Evolutionary conservation across 1,139 yeast species (phyloP).

Genomic region (Blastobotrys proliferans): DNA sequence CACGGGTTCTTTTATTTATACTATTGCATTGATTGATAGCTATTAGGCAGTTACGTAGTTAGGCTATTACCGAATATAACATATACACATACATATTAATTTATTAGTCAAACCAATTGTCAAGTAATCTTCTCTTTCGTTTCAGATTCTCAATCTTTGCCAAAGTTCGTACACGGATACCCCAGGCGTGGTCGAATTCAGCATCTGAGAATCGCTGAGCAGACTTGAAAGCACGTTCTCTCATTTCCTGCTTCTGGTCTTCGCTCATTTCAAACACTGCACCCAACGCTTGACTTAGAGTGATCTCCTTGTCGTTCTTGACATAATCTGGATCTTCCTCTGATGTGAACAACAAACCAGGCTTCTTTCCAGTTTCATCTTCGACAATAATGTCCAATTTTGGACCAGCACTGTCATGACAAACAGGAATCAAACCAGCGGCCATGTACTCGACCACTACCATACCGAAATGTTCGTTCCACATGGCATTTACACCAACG

Average conservation of each 20-base stretch:
- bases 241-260: conserved; percentile 41
- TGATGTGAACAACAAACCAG: conserved; percentile 74
- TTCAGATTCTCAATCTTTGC: conserved; percentile 42
- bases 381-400: conserved; percentile 74
- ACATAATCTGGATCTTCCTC: conserved; percentile 54
- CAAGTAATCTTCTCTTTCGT: conserved; percentile 22
- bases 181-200: conserved; percentile 62
- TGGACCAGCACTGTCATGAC: conserved; percentile 96
- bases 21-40: too few species aligned
- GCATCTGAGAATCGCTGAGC: conserved; percentile 62
- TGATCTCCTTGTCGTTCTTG: conserved; percentile 8
- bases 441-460: conserved; percentile 93
- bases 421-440: conserved; percentile 81
- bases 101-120: conserved; percentile 21
- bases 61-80: background rate
- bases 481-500: conserved; percentile 92
- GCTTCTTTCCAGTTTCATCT: conserved; percentile 34
- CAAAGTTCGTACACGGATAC: conserved; percentile 37
- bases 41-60: background rate
- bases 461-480: conserved; percentile 99
- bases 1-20: too few species aligned
- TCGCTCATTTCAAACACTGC: conserved; percentile 41
- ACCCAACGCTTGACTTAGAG: conserved; percentile 44
- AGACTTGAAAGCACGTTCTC: conserved; percentile 54
- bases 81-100: conserved; percentile 1